These are phyloP conservation scores for Fraxinus dipetala DNA, from an alignment of 305 asterid species.

Conservation along the genomic window DNA sequence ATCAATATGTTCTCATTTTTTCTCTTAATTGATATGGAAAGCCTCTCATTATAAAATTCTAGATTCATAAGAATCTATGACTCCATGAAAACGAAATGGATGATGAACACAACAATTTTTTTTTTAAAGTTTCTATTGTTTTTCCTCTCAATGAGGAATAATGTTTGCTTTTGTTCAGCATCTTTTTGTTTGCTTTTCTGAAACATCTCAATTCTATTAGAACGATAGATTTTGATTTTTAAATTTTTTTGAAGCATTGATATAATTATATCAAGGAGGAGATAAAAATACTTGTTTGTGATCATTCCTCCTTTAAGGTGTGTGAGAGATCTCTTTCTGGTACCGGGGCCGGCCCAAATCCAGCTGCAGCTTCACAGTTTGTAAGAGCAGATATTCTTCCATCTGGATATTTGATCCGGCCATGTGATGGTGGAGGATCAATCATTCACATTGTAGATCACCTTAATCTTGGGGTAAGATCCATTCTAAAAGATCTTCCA, in stretches of 20 bases:
- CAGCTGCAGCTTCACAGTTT: slow-evolving; percentile 70
- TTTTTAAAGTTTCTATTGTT: background rate
- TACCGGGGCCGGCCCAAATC: slow-evolving; percentile 72
- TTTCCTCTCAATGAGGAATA: background rate
- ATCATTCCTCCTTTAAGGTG: slow-evolving; percentile 37
- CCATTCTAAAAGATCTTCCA: background rate
- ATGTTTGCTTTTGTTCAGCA: background rate
- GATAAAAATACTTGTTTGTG: background rate
- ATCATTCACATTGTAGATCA: slow-evolving; percentile 90
- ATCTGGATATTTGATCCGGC: slow-evolving; percentile 78
- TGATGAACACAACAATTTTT: background rate
- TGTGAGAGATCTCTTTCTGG: slow-evolving; percentile 93
- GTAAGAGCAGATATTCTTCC: slow-evolving; percentile 84
- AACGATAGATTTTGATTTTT: background rate
- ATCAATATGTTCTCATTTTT: background rate
- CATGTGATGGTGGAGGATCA: slow-evolving; percentile 93
- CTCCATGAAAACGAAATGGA: background rate
- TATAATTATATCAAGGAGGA: background rate
- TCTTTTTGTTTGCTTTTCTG: background rate
- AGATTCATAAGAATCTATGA: background rate
- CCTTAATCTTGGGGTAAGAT: slow-evolving; percentile 64
- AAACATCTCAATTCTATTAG: background rate
- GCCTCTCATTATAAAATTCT: background rate
- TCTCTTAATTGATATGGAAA: background rate
- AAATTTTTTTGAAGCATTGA: background rate